Conservation (phyloP, 2,329 filamentous ascomycete species). For the Tolypocladium paradoxum region DNA sequence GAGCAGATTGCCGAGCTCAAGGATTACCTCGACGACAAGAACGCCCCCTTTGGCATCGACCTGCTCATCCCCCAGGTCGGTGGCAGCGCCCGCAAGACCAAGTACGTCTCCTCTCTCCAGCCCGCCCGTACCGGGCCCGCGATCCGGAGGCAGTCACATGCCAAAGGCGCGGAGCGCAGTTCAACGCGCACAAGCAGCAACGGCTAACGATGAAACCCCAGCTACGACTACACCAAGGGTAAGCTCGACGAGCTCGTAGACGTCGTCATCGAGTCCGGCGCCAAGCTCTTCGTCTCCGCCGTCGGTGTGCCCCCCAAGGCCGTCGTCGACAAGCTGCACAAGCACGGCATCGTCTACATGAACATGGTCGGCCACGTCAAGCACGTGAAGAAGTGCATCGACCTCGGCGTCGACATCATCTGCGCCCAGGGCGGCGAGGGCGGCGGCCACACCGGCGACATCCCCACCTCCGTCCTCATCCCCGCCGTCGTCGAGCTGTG, state of each 20-base stretch:
- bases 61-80: slow-evolving; percentile 90
- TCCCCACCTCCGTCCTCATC: slow-evolving; percentile 85
- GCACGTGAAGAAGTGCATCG: slow-evolving; percentile 93
- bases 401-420: slow-evolving; percentile 88
- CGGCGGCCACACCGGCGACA: slow-evolving; percentile 90
- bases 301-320: slow-evolving; percentile 85
- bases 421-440: slow-evolving; percentile 98
- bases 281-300: slow-evolving; percentile 90
- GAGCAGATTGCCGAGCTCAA: slow-evolving; percentile 96
- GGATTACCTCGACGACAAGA: slow-evolving; percentile 77
- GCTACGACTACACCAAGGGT: slow-evolving; percentile 99
- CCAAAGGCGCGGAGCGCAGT: background rate
- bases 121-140: background rate
- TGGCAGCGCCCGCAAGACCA: slow-evolving; percentile 89
- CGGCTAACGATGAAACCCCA: slow-evolving; percentile 22
- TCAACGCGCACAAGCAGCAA: background rate
- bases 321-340: slow-evolving; percentile 85
- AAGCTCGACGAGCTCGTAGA: slow-evolving; percentile 86
- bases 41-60: slow-evolving; percentile 90
- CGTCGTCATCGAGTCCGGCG: slow-evolving; percentile 85
- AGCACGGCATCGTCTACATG: slow-evolving; percentile 86
- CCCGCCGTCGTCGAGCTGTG: slow-evolving; percentile 78
- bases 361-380: slow-evolving; percentile 99
- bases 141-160: slow-evolving; percentile 4
- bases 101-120: slow-evolving; percentile 33